A percentile compares a stretch with the other conserved stretches of the same genome.
Conservation (phyloP, 306 rosid genomes). For the Quercus aquifolioides region DNA sequence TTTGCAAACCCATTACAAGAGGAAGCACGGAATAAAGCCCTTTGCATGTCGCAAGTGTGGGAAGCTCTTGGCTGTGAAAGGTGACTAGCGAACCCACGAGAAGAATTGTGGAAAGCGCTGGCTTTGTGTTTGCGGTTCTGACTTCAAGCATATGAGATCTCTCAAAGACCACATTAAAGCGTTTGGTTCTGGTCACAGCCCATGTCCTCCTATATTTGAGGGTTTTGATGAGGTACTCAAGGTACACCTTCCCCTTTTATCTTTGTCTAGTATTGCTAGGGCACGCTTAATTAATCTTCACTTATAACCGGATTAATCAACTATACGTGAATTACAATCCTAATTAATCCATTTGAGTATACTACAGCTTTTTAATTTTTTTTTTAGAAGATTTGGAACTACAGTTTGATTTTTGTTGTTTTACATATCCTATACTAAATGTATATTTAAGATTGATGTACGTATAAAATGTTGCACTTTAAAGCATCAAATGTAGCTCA, state of each 20-base stretch:
- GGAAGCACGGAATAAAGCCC: conserved; percentile 69
- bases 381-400: too few species aligned
- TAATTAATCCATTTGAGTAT: too few species aligned
- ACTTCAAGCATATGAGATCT: conserved; percentile 76
- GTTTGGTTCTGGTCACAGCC: conserved; percentile 59
- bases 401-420: too few species aligned
- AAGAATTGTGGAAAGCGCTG: conserved; percentile 81
- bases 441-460: too few species aligned
- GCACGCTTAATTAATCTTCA: too few species aligned
- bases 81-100: conserved; percentile 86
- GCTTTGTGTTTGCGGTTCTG: conserved; percentile 74
- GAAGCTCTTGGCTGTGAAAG: conserved; percentile 64
- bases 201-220: conserved; percentile 36
- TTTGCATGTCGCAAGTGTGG: conserved; percentile 65
- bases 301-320: too few species aligned
- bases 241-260: neutral
- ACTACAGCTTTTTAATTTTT: too few species aligned
- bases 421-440: too few species aligned
- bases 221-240: neutral
- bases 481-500: neutral
- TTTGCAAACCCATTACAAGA: conserved; percentile 55
- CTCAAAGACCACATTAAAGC: conserved; percentile 66
- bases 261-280: neutral
- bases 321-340: too few species aligned
- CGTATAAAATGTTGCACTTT: neutral